These are phyloP conservation scores for Lupinus albus DNA, from an alignment of 306 rosid genomes.

Conservation along the genomic window DNA sequence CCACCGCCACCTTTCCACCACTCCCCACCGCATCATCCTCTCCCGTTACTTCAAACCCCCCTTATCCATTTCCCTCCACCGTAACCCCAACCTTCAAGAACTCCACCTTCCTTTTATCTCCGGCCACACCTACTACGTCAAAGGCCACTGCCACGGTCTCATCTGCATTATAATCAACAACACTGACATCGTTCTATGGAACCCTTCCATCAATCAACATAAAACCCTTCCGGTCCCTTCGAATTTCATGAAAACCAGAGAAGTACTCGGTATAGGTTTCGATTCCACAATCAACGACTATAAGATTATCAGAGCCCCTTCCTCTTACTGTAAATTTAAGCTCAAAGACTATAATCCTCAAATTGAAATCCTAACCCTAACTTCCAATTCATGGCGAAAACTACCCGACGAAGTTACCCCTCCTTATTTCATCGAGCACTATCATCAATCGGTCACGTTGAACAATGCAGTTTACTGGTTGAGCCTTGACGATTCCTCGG, in stretches of 20 bases:
- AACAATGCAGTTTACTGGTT: constrained; percentile 34
- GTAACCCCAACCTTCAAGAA: constrained; percentile 19
- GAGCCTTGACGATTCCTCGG: background rate
- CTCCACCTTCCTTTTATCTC: constrained; percentile 21
- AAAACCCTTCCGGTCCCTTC: constrained; percentile 40
- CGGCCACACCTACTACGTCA: constrained; percentile 48
- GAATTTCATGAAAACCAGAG: constrained; percentile 16
- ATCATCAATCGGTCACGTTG: background rate
- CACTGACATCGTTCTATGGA: constrained; percentile 46
- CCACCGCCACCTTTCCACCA: constrained; percentile 31
- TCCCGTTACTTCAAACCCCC: constrained; percentile 49
- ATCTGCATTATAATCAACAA: constrained; percentile 50
- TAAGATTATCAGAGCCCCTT: constrained; percentile 13
- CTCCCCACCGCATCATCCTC: constrained; percentile 40
- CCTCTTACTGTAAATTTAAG: constrained; percentile 24
- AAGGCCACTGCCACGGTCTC: constrained; percentile 56
- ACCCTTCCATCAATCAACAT: constrained; percentile 45
- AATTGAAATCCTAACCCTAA: constrained; percentile 12
- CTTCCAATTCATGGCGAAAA: constrained; percentile 27
- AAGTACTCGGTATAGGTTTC: constrained; percentile 24
- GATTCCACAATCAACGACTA: constrained; percentile 25
- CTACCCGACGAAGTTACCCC: constrained; percentile 21
- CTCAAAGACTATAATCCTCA: constrained; percentile 25
- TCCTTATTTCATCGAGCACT: constrained; percentile 17
- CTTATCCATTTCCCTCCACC: constrained; percentile 35